Conservation (phyloP, 495 filamentous ascomycete species). For the Lophium mytilinum region DNA sequence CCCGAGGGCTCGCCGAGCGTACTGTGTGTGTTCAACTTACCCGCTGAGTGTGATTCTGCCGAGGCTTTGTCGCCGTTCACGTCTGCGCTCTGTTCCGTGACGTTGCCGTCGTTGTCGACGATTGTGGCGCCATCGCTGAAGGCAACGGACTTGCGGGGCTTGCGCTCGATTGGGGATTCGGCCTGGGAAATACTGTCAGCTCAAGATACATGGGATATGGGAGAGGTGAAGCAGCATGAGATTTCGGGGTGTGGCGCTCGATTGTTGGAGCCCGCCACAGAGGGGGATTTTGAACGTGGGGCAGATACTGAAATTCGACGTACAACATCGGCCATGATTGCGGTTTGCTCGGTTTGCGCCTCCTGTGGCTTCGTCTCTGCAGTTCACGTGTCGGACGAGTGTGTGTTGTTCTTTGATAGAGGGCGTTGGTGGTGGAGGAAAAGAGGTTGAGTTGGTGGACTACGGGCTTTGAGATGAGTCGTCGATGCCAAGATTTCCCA, state of each 20-base stretch:
- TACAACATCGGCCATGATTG: conserved; percentile 48
- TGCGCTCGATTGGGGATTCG: conserved; percentile 36
- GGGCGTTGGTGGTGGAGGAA: background rate
- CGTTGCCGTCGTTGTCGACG: conserved; percentile 74
- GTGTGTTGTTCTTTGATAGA: background rate
- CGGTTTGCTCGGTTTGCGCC: conserved; percentile 4
- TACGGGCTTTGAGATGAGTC: background rate
- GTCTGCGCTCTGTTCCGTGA: conserved; percentile 59
- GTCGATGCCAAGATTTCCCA: conserved; percentile 11
- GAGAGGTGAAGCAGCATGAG: background rate
- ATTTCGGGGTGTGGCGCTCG: too few relatives aligned
- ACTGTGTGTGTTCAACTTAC: conserved; percentile 37
- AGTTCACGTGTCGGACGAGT: background rate
- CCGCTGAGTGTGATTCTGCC: conserved; percentile 58
- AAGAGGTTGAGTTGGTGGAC: background rate
- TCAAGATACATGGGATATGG: background rate
- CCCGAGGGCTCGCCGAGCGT: background rate
- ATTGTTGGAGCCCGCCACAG: background rate
- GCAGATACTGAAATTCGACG: conserved; percentile 28
- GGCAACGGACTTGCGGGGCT: conserved; percentile 80
- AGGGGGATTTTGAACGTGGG: conserved; percentile 1
- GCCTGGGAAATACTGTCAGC: conserved; percentile 3
- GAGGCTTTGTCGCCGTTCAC: conserved; percentile 52
- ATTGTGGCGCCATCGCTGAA: conserved; percentile 79
- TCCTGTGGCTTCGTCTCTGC: background rate